These are phyloP conservation scores for Rhizomucor miehei DNA, from an alignment of 371 early-diverging fungal species.

Conservation along the genomic window DNA sequence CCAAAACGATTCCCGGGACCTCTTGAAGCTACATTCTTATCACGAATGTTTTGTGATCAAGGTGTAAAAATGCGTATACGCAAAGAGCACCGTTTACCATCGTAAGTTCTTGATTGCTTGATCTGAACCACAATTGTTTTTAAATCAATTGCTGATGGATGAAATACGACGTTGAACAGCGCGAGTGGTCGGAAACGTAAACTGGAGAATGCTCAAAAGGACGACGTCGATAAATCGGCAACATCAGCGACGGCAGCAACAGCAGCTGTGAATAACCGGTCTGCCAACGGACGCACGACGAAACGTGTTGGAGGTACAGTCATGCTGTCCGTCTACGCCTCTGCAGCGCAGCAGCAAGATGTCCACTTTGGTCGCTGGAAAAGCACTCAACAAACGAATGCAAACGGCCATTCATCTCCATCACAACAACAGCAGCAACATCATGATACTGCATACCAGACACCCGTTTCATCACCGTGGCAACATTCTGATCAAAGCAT, in stretches of 20 bases:
- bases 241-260: not conserved
- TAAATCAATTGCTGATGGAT: no score
- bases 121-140: no score
- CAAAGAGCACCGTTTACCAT: slow-evolving; percentile 32
- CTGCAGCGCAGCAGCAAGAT: slow-evolving; percentile 10
- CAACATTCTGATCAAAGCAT: not conserved
- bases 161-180: no score
- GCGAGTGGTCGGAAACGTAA: slow-evolving; percentile 13
- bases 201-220: not conserved
- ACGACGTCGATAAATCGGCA: no score
- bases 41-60: slow-evolving; percentile 47
- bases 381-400: not conserved
- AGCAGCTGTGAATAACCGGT: not conserved
- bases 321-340: slow-evolving; percentile 9
- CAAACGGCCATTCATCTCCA: not conserved
- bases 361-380: slow-evolving; percentile 22
- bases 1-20: slow-evolving; percentile 93
- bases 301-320: slow-evolving; percentile 7
- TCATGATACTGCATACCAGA: not conserved
- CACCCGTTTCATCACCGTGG: not conserved
- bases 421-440: not conserved
- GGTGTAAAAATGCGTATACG: slow-evolving; percentile 46
- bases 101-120: slow-evolving; percentile 21
- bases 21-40: slow-evolving; percentile 54
- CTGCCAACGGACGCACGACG: not conserved